Evolutionary conservation across 768 basidiomycete species (phyloP), one percentile per base, ranked within the genome.

Genomic region (Trametes cubensis): DNA sequence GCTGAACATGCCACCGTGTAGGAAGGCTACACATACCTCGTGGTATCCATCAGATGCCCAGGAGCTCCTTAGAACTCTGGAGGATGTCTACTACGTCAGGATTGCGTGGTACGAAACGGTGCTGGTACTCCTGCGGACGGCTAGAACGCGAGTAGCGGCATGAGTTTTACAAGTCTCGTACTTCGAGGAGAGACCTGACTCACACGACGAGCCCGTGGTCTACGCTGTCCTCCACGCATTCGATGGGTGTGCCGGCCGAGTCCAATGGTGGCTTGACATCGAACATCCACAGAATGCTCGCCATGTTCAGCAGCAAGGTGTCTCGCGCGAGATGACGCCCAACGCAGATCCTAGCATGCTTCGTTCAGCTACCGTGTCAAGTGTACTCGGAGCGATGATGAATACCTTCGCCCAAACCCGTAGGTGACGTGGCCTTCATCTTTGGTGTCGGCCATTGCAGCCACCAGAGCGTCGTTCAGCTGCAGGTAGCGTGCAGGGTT

Each of bases 391-490:
- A 8, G 34, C 4, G 28, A 23, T 25, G 6, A 17, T 8, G 4
- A 2, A 17, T 7, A 62, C 61, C 61, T 55, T 18, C 61, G 38
- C n/a, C 70, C 71, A 58, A 54, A 70, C 18, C 70, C 72, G 55
- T 71, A 74, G 4, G 61, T 55, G 13, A 69, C 47, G n/a, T 48
- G 46, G 14, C 48, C 61, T 20, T 48, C 51, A 8, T 48, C 54
- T 39, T 17, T 59, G 50, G 44, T 50, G 26, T 58, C 57, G 7
- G 47, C 39, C 25, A 30, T 14, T 40, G 47, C 28, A 55, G 64
- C 50, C 21, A 39, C 40, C 45, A 60, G 8, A 61, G 61, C 23
- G 65, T 52, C 45, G 67, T 64, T 42, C 80, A 54, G 49, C 46
- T 55, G 45, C 15, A 66, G 38, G 60, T 66, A 66, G 20, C 67